A percentile compares a stretch with the other conserved stretches of the same genome.
Conservation (phyloP, 2,329 filamentous ascomycete species). For the Phyllosticta capitalensis region DNA sequence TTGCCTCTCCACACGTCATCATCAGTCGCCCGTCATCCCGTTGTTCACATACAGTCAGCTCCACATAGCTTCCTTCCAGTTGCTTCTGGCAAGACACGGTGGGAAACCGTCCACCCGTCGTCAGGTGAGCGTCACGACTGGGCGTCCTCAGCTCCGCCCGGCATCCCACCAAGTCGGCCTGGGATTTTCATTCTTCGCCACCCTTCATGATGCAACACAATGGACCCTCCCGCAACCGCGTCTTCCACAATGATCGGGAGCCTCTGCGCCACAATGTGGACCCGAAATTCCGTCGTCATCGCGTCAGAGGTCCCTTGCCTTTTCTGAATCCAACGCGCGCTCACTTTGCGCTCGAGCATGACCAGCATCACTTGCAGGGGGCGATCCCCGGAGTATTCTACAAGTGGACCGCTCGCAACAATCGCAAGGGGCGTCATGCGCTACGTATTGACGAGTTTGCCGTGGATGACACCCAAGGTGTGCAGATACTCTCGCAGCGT, state of each 20-base stretch:
- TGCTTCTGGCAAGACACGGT: not conserved
- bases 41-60: not conserved
- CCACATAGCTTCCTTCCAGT: not conserved
- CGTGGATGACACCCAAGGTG: not conserved
- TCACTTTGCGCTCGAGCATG: slow-evolving; percentile 18
- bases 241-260: slow-evolving; percentile 19
- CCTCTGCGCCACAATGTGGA: slow-evolving; percentile 18
- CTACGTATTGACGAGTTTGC: slow-evolving; percentile 20
- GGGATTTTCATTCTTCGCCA: not conserved
- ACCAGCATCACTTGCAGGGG: not conserved
- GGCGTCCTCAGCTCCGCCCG: not conserved
- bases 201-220: not conserved
- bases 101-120: not conserved
- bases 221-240: slow-evolving; percentile 17
- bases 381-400: slow-evolving; percentile 11
- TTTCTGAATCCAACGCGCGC: slow-evolving; percentile 44
- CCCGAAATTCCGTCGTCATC: slow-evolving; percentile 18
- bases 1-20: not conserved
- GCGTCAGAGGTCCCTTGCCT: slow-evolving; percentile 32
- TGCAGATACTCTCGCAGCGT: slow-evolving; percentile 21
- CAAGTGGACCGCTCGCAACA: slow-evolving; percentile 36
- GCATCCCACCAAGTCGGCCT: not conserved
- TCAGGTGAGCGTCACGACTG: not conserved
- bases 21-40: not conserved
- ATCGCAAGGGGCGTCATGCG: slow-evolving; percentile 35